Base-by-base conservation (phyloP, 192 early-diverging fungal genomes). In the Podila epicladia region DNA sequence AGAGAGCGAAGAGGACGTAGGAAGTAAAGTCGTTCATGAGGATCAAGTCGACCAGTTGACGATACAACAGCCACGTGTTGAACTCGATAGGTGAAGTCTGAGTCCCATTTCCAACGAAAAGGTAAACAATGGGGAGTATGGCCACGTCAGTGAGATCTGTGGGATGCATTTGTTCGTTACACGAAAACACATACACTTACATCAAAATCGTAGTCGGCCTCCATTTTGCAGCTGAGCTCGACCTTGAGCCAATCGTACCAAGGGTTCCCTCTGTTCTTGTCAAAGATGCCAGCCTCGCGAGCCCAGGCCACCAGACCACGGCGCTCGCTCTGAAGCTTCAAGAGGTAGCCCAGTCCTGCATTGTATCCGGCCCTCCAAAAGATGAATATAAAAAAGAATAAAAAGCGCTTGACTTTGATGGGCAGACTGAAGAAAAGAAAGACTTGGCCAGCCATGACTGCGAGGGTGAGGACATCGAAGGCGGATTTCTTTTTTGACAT, bases 51-150 rank as follows among this genome's bases (percentile, higher is more conserved):
- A 97, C 96, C 31, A 99, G 85, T 71, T 94, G 93, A 31, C 97
- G 93, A 86, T 94, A 99, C 4, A 99, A 88, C 41, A 98, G 87
- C 97, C 97, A 99, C 26, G 93, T 92, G 69, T 97, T 98, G 88
- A 94, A 99, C 86, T 99, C 97, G 66, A 96, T 86, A 17, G 97
- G 97, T 58, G 92, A 90, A 9, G 77, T 69, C 89, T 91, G 65
- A 29, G 9, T 38, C 12, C 37, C 31, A 32, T 15, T 35, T 57
- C 15, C 26, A 57, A 49, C 41, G 32, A 50, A 62, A 48, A 72
- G 41, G 13, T 3, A 12, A 41, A 41, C 38, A 12, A 41, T 2
- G 59, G 60, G 26, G 55, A 68, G 49, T 24, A 24, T 1, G 9
- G 29, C 4, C 20, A 49, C 22, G 37, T 17, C 12, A 45, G 17